Conservation (phyloP, 179 eudicot species). For the Silene noctiflora region DNA sequence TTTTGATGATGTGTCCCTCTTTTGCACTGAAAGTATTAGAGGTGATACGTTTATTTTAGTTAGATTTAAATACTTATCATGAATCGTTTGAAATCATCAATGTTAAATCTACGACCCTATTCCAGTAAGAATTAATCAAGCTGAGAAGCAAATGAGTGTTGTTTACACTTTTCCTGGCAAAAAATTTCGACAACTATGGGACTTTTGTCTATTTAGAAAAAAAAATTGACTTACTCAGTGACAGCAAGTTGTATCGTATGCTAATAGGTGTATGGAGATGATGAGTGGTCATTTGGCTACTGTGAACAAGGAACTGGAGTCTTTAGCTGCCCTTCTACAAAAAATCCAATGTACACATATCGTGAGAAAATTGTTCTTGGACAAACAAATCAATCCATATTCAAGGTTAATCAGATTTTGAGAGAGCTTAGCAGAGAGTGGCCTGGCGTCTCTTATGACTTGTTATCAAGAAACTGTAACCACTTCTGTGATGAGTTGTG, state of each 20-base stretch:
- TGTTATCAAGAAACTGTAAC: constrained; percentile 82
- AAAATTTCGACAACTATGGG: neutral
- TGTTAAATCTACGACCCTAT: neutral
- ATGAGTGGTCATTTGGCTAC: constrained; percentile 96
- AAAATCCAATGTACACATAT: constrained; percentile 87
- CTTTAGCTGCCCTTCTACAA: constrained; percentile 73
- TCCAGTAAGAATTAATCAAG: neutral
- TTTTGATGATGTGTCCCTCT: neutral
- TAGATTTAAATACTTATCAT: neutral
- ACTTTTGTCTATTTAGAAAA: too few species aligned
- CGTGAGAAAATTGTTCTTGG: constrained; percentile 85
- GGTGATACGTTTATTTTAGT: neutral
- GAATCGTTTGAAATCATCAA: neutral
- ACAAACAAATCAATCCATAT: constrained; percentile 46
- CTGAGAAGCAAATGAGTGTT: too few species aligned
- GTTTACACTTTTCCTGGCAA: too few species aligned
- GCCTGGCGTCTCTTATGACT: constrained; percentile 83
- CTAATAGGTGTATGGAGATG: constrained; percentile 75
- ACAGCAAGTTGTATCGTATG: constrained; percentile 17
- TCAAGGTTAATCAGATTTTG: constrained; percentile 68
- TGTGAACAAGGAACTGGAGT: constrained; percentile 93
- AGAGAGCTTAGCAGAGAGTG: constrained; percentile 89
- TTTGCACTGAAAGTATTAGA: neutral
- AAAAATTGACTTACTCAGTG: constrained; percentile 4
- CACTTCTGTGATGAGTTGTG: constrained; percentile 91